Evolutionary conservation across 106 monocot genomes (phyloP).

Genomic region (Cymbidium sinense): DNA sequence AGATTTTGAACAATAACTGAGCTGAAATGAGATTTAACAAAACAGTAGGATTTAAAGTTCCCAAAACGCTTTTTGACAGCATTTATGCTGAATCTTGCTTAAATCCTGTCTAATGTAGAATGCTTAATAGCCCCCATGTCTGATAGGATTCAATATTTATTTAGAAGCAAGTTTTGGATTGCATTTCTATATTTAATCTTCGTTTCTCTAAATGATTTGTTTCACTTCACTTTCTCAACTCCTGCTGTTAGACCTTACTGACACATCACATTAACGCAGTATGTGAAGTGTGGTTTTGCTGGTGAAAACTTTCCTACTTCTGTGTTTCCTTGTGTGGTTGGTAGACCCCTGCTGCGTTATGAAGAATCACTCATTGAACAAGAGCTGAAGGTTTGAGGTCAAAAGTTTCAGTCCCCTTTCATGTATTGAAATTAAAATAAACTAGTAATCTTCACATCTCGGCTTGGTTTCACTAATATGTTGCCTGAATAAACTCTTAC

Average conservation of each 20-base stretch:
- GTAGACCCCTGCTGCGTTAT: slow-evolving; percentile 88
- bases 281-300: slow-evolving; percentile 99
- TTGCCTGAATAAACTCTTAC: background rate
- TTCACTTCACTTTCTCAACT: background rate
- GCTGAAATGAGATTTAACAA: too few relatives aligned
- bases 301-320: slow-evolving; percentile 96
- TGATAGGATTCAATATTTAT: background rate
- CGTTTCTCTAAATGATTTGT: background rate
- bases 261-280: slow-evolving; percentile 33
- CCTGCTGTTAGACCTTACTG: background rate
- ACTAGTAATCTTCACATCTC: background rate
- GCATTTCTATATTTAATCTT: too few relatives aligned
- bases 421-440: background rate
- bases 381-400: slow-evolving; percentile 58
- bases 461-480: background rate
- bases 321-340: slow-evolving; percentile 92
- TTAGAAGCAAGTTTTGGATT: too few relatives aligned
- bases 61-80: too few relatives aligned
- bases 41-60: too few relatives aligned
- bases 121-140: too few relatives aligned
- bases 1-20: too few relatives aligned
- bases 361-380: slow-evolving; percentile 92
- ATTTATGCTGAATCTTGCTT: too few relatives aligned
- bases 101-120: too few relatives aligned
- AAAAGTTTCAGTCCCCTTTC: background rate